Conservation (phyloP, 78 protist genomes). For the Mastigamoeba balamuthi region DNA sequence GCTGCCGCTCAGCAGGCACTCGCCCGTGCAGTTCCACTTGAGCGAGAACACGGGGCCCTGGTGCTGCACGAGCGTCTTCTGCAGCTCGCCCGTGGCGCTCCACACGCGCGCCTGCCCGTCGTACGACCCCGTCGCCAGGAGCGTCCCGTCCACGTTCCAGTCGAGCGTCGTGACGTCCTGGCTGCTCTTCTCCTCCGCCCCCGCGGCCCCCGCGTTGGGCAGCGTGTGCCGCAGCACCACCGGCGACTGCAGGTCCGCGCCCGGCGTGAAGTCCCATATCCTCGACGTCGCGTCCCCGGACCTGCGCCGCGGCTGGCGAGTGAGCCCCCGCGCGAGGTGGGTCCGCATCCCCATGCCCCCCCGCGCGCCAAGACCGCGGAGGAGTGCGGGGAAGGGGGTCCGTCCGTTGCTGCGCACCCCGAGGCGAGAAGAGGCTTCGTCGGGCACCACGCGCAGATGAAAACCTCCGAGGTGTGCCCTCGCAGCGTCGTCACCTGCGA, state of each 20-base stretch:
- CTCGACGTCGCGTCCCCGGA: slow-evolving; percentile 86
- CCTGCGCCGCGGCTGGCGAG: too few relatives aligned
- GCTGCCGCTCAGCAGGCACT: slow-evolving; percentile 63
- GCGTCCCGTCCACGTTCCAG: slow-evolving; percentile 77
- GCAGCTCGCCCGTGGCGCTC: slow-evolving; percentile 51
- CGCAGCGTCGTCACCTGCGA: slow-evolving; percentile 16
- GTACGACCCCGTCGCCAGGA: slow-evolving; percentile 88
- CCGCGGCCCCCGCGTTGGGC: not conserved
- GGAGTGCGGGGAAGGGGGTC: slow-evolving; percentile 11
- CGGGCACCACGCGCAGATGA: slow-evolving; percentile 71
- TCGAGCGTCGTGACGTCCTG: slow-evolving; percentile 85
- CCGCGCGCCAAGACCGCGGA: not conserved
- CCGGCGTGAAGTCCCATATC: slow-evolving; percentile 63
- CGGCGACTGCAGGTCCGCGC: not conserved
- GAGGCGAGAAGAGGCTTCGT: slow-evolving; percentile 4
- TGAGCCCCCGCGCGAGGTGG: not conserved
- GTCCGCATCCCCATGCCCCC: not conserved
- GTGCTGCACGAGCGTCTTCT: slow-evolving; percentile 48
- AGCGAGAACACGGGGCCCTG: slow-evolving; percentile 80
- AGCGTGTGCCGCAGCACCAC: not conserved
- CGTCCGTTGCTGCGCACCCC: slow-evolving; percentile 25
- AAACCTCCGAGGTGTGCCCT: slow-evolving; percentile 68
- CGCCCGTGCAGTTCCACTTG: slow-evolving; percentile 79
- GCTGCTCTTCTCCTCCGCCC: not conserved
- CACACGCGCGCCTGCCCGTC: slow-evolving; percentile 86